phyloP scores from a whole-genome alignment of 2,329 filamentous ascomycete genomes.

The Phymatotrichopsis omnivora region DNA sequence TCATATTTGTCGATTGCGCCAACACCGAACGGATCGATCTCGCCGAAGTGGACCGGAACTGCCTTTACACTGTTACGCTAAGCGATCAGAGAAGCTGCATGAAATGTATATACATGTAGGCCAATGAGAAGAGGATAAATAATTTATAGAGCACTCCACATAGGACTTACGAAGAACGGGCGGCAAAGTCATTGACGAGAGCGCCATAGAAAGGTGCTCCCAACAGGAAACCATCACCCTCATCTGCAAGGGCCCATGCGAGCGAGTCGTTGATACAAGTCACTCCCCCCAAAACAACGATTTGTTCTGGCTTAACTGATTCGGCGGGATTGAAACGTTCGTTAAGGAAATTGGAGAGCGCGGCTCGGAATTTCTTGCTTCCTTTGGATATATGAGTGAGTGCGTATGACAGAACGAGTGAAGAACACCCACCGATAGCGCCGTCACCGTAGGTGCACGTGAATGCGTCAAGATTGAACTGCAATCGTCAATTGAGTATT shows the following conservation, averaged over 20 bases:
- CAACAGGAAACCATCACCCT: constrained; percentile 26
- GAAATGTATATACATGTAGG: background rate
- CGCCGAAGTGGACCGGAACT: constrained; percentile 17
- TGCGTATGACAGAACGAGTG: too few relatives aligned
- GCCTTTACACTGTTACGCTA: too few relatives aligned
- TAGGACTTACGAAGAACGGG: background rate
- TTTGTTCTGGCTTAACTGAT: constrained; percentile 18
- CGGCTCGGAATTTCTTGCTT: constrained; percentile 20
- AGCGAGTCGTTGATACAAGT: constrained; percentile 20
- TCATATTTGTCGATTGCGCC: too few relatives aligned
- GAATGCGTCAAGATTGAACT: too few relatives aligned
- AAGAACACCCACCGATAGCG: constrained; percentile 22
- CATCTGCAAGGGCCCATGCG: constrained; percentile 23
- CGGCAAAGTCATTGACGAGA: constrained; percentile 16
- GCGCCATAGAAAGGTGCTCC: constrained; percentile 26
- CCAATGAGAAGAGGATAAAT: constrained; percentile 11
- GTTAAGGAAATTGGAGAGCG: constrained; percentile 24
- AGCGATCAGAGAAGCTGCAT: background rate
- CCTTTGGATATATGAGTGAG: too few relatives aligned
- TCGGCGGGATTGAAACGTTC: constrained; percentile 14
- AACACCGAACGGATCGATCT: constrained; percentile 18
- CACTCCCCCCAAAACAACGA: constrained; percentile 22
- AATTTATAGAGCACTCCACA: constrained; percentile 3
- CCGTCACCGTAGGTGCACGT: constrained; percentile 26
- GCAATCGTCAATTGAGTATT: constrained; percentile 11